Evolutionary conservation across 75 land plant species (phyloP), one percentile per base, ranked within the genome.

Genomic region (Selaginella moellendorffii): DNA sequence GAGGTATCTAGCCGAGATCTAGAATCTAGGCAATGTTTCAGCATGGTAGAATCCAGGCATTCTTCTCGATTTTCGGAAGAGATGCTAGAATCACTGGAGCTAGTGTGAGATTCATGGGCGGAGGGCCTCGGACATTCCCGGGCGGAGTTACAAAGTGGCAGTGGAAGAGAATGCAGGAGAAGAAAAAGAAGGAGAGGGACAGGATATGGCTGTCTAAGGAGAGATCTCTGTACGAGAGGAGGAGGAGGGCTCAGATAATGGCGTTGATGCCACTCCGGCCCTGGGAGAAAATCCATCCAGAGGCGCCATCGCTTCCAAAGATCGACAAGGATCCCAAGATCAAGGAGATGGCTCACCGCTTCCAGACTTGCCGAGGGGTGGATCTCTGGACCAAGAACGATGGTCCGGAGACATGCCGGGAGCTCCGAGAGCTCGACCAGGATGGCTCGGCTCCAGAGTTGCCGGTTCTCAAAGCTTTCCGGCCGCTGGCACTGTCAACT

Each of bases 111-210:
- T 36, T 36, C 18, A 92, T 88, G 95, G 97, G 97, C 28, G 96
- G 97, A 0, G 97, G 97, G 0, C 95, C 97, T 25, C 66, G 97
- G 1, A 92, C 95, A 1, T 92, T 28, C 61, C 97, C 90, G 0
- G 97, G 97, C 26, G 97, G 97, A 0, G 97, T 88, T 1, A 75
- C 79, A 29, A 88, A 92, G 69, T 92, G 97, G 97, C 96, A 88
- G 67, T 88, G 97, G 97, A 92, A 83, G 71, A 79, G 88, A 25
- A 88, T 88, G 95, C 95, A 85, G 61, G 78, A 74, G 62, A 87
- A 91, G 77, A 91, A 91, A 58, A 67, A 83, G 31, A 87, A 76
- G 71, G 88, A 87, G 71, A 76, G 80, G 19, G 84, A 88, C 62
- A 92, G 85, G 71, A 88, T 93, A 29, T 75, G 95, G 17, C 80